phyloP scores from a whole-genome alignment of 805 yeast genomes.

The Candida glaebosa region DNA sequence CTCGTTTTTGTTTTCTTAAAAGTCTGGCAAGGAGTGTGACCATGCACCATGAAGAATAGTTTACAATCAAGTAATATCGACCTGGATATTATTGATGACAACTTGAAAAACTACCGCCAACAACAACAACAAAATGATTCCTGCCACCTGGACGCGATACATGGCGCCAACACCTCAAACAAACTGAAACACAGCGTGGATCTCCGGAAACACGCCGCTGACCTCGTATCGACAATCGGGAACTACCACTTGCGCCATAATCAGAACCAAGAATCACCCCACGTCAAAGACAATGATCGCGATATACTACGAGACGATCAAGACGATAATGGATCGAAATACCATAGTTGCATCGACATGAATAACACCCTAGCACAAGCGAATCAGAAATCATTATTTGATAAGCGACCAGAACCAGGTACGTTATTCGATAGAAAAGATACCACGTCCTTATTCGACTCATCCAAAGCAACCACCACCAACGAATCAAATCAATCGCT shows the following conservation, averaged over 20 bases:
- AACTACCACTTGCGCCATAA: no score
- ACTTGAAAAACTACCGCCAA: not conserved
- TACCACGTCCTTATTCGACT: not conserved
- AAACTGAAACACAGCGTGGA: no score
- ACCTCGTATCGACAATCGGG: no score
- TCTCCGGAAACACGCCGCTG: no score
- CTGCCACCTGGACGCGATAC: not conserved
- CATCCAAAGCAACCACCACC: not conserved
- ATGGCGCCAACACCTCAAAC: no score
- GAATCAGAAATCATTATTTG: not conserved
- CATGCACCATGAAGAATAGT: slow-evolving; percentile 1
- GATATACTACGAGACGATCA: no score
- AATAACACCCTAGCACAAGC: not conserved
- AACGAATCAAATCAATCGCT: not conserved
- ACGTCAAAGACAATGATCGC: no score
- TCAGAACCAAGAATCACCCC: no score
- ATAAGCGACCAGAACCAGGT: not conserved
- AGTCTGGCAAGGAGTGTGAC: no score
- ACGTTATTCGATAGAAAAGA: not conserved
- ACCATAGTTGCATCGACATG: not conserved
- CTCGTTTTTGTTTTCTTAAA: no score
- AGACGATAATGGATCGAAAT: not conserved
- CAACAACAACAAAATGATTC: no score
- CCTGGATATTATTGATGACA: not conserved
- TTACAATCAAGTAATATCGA: not conserved